phyloP scores from a whole-genome alignment of 2,329 filamentous ascomycete species.

The Clonostachys chloroleuca region DNA sequence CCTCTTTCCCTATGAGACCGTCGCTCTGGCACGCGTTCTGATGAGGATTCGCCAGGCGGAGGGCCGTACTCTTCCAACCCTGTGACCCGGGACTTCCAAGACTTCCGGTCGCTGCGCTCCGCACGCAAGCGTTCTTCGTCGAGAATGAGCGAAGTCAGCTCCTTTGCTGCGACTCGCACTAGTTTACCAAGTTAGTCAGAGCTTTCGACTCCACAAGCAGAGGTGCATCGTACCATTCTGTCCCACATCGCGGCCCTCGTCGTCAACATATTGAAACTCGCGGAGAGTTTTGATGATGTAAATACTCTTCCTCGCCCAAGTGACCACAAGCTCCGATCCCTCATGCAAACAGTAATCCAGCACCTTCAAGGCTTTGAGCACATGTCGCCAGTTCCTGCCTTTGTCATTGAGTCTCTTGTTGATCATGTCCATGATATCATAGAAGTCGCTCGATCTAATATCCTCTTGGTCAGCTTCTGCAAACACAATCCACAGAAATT shows the following conservation, averaged over 20 bases:
- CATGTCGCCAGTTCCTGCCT: slow-evolving; percentile 99
- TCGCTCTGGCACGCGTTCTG: slow-evolving; percentile 36
- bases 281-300: slow-evolving; percentile 98
- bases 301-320: slow-evolving; percentile 95
- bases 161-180: slow-evolving; percentile 96
- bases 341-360: slow-evolving; percentile 97
- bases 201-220: not conserved
- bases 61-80: slow-evolving; percentile 79
- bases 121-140: slow-evolving; percentile 90
- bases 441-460: slow-evolving; percentile 86
- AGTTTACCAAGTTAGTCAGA: slow-evolving; percentile 3
- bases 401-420: slow-evolving; percentile 99
- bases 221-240: slow-evolving; percentile 72
- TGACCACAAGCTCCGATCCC: slow-evolving; percentile 92
- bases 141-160: slow-evolving; percentile 84
- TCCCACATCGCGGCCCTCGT: slow-evolving; percentile 91
- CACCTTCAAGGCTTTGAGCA: slow-evolving; percentile 95
- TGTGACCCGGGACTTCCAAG: slow-evolving; percentile 94
- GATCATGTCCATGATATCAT: slow-evolving; percentile 99
- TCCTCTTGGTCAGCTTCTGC: not conserved
- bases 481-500: not conserved
- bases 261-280: slow-evolving; percentile 95
- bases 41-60: slow-evolving; percentile 30
- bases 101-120: slow-evolving; percentile 86
- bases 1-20: slow-evolving; percentile 21